phyloP scores from a whole-genome alignment of 2,329 filamentous ascomycete genomes.

The Penicillium vulpinum region DNA sequence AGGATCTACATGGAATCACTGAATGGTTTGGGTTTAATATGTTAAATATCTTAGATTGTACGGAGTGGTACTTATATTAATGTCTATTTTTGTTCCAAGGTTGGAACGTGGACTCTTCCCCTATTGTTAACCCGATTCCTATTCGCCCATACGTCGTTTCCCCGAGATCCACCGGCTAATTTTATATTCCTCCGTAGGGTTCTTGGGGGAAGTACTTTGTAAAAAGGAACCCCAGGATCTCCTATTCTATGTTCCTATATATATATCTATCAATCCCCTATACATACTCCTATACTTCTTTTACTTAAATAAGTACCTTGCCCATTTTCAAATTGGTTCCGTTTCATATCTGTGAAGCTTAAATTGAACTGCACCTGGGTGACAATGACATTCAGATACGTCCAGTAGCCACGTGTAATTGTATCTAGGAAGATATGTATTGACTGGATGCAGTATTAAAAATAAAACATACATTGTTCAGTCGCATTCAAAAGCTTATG shows the following conservation, averaged over 20 bases:
- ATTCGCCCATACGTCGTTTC: background rate
- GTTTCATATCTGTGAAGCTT: background rate
- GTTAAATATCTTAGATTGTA: background rate
- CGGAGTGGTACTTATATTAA: background rate
- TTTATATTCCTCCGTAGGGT: background rate
- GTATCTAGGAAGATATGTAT: background rate
- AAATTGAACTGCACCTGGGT: background rate
- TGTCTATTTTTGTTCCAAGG: background rate
- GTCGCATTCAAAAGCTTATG: conserved; percentile 1
- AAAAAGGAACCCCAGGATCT: background rate
- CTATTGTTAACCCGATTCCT: background rate
- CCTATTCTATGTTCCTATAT: background rate
- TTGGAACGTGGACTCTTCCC: background rate
- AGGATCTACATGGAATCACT: background rate
- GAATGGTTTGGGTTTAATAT: background rate
- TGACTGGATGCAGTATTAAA: background rate
- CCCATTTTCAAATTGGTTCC: background rate
- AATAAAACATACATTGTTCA: background rate
- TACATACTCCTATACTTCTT: background rate
- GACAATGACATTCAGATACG: background rate
- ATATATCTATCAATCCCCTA: too few species aligned
- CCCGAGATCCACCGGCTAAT: conserved; percentile 1
- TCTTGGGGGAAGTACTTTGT: background rate
- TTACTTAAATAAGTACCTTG: background rate
- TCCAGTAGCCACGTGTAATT: background rate